phyloP scores from a whole-genome alignment of 2,329 filamentous ascomycete genomes.

The Periconia macrospinosa region DNA sequence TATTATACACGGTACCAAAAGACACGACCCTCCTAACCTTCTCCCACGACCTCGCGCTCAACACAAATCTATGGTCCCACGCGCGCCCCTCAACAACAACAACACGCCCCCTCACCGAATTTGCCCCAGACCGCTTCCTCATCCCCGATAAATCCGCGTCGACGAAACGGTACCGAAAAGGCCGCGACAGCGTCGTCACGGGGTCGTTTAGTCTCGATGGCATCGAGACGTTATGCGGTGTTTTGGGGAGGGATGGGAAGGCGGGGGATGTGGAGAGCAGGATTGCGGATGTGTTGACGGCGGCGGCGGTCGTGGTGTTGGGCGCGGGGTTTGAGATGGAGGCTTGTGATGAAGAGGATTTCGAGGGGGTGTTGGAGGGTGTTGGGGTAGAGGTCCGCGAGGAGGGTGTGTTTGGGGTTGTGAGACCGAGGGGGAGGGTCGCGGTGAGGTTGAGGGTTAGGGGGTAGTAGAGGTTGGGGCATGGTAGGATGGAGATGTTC shows the following conservation, averaged over 20 bases:
- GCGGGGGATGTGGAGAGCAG: slow-evolving; percentile 13
- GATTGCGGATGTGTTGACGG: slow-evolving; percentile 20
- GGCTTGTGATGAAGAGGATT: slow-evolving; percentile 22
- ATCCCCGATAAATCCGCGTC: slow-evolving; percentile 4
- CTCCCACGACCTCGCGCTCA: slow-evolving; percentile 27
- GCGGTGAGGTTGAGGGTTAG: not conserved
- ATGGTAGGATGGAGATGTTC: not conserved
- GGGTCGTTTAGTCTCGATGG: slow-evolving; percentile 18
- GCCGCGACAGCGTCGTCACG: not conserved
- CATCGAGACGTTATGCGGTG: slow-evolving; percentile 12
- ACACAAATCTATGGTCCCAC: slow-evolving; percentile 25
- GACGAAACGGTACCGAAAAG: not conserved
- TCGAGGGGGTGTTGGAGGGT: slow-evolving; percentile 20
- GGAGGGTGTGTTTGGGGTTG: slow-evolving; percentile 20
- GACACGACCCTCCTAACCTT: slow-evolving; percentile 19
- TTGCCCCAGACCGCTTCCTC: slow-evolving; percentile 32
- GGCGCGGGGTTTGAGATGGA: slow-evolving; percentile 30
- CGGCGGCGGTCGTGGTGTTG: slow-evolving; percentile 25
- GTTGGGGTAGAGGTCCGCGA: not conserved
- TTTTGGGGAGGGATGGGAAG: slow-evolving; percentile 4
- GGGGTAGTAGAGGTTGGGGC: not conserved
- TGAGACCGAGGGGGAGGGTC: slow-evolving; percentile 22
- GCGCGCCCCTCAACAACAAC: slow-evolving; percentile 14
- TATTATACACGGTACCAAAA: slow-evolving; percentile 10
- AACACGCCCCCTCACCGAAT: slow-evolving; percentile 24